A percentile compares a stretch with the other conserved stretches of the same genome.
Conservation (phyloP, 2,329 filamentous ascomycete genomes). For the Tympanopsis confertula region DNA sequence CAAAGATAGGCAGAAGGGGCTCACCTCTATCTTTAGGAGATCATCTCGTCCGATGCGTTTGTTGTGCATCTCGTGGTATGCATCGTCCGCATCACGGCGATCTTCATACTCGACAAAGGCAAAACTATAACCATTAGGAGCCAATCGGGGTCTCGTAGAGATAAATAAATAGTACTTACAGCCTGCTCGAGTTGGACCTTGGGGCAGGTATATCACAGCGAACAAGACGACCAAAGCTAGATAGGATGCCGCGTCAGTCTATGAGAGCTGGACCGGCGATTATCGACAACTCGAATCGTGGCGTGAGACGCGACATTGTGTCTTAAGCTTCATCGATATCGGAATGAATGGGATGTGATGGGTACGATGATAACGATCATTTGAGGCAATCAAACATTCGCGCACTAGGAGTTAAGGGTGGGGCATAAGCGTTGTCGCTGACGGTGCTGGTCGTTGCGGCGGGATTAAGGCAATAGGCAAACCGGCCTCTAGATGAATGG, state of each 20-base stretch:
- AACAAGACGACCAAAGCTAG: constrained; percentile 89
- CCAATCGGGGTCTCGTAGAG: constrained; percentile 7
- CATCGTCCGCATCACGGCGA: constrained; percentile 93
- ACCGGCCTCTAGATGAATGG: too few species aligned
- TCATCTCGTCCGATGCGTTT: constrained; percentile 95
- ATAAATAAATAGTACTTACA: constrained; percentile 54
- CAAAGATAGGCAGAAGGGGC: too few species aligned
- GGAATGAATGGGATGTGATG: too few species aligned
- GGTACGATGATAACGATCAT: too few species aligned
- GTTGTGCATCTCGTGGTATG: constrained; percentile 99
- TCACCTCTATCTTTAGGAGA: constrained; percentile 90
- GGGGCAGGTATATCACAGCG: constrained; percentile 97
- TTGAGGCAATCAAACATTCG: too few species aligned
- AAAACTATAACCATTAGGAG: constrained; percentile 48
- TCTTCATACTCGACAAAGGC: constrained; percentile 99
- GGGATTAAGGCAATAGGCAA: too few species aligned
- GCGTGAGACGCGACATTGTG: too few species aligned
- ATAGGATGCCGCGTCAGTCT: constrained; percentile 29
- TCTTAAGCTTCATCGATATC: too few species aligned
- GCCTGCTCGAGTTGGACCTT: constrained; percentile 80
- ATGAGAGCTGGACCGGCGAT: constrained; percentile 20
- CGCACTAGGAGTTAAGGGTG: too few species aligned
- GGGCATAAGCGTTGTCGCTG: too few species aligned
- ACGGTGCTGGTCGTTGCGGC: too few species aligned
- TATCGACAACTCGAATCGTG: too few species aligned